These are phyloP conservation scores for Drechslerella stenobrocha DNA, from an alignment of 2,329 filamentous ascomycete genomes.

Conservation along the genomic window DNA sequence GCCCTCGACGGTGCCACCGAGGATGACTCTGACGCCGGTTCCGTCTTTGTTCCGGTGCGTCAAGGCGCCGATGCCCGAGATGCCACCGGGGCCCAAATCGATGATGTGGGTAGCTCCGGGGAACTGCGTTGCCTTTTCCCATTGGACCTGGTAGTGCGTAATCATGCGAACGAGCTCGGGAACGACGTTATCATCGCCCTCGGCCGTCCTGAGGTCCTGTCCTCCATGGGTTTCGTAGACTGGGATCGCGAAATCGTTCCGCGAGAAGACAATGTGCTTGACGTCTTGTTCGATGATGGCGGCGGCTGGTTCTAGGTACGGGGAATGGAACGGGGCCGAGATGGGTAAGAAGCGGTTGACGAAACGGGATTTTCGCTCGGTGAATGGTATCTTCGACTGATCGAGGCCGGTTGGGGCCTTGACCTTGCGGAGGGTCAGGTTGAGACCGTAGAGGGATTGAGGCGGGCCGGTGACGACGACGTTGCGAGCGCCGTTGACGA, in stretches of 20 bases:
- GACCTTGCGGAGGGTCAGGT: slow-evolving; percentile 90
- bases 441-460: slow-evolving; percentile 93
- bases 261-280: slow-evolving; percentile 75
- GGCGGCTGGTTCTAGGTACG: slow-evolving; percentile 81
- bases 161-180: slow-evolving; percentile 88
- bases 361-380: slow-evolving; percentile 93
- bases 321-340: slow-evolving; percentile 97
- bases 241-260: slow-evolving; percentile 72
- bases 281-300: slow-evolving; percentile 83
- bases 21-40: slow-evolving; percentile 91
- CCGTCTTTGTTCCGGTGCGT: slow-evolving; percentile 99
- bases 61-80: slow-evolving; percentile 90
- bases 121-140: slow-evolving; percentile 93
- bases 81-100: slow-evolving; percentile 94
- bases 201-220: slow-evolving; percentile 74
- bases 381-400: slow-evolving; percentile 90
- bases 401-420: slow-evolving; percentile 97
- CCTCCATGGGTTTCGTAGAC: slow-evolving; percentile 91
- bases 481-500: slow-evolving; percentile 95
- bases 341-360: slow-evolving; percentile 97
- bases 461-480: slow-evolving; percentile 96
- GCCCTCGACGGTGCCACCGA: slow-evolving; percentile 89
- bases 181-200: slow-evolving; percentile 66
- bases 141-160: slow-evolving; percentile 89
- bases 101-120: slow-evolving; percentile 88